Base-by-base conservation (phyloP, 345 rosid genomes). In the Boechera stricta region DNA sequence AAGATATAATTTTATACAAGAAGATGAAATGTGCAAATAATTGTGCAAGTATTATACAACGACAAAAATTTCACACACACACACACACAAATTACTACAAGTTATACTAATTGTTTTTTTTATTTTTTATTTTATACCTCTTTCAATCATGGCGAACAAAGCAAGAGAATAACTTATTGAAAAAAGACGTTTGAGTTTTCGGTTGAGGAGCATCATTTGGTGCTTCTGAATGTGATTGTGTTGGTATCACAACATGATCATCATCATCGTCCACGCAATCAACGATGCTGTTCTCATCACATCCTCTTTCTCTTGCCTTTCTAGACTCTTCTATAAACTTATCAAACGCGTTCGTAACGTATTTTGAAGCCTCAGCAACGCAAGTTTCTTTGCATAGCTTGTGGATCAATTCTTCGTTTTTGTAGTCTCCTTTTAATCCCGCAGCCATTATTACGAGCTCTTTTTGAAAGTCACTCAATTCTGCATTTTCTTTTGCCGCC, bases 401-500 rank as follows among this genome's bases (percentile, higher is more conserved):
- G 67, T 84, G 41, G 0, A 89, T 85, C 58, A 72, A 81, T n/a
- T 77, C 64, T 57, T 87, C 88, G 67, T 77, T 82, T 29, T 60
- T 57, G 61, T 87, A 62, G 42, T 89, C 98, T 58, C 94, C 94
- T 11, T 77, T 88, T 61, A 93, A 44, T 3, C 79, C 78, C 0
- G 91, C 87, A 6, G 90, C 96, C 84, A 90, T 67, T 33, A 87
- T 83, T 6, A 91, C 94, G 10, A 93, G 71, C 44, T 86, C 93
- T 59, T 82, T 51, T 66, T 93, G 98, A 75, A 93, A 88, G 0
- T 93, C 97, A 5, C 88, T 89, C 0, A 91, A 64, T 6, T 81
- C 62, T 7, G 79, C 85, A 1, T 79, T 81, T 81, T 88, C 96
- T 28, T 77, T 72, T 4, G 92, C 85, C 3, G 13, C 81, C 0